Base-by-base conservation (phyloP, 495 filamentous ascomycete genomes). In the Penicillium coprophilum region DNA sequence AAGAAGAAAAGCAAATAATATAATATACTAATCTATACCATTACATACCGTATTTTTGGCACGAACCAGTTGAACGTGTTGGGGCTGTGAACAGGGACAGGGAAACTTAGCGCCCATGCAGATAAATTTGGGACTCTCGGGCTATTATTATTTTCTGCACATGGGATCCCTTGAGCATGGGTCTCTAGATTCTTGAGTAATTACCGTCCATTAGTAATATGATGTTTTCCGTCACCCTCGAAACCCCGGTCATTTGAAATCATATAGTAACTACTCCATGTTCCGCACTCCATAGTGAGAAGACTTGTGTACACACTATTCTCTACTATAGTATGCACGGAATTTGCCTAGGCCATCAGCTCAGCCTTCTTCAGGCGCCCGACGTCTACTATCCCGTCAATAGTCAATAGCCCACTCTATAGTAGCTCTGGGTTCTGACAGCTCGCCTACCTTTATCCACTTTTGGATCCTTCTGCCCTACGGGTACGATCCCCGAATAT, bases 351-450 rank as follows among this genome's bases (percentile, higher is more conserved):
- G 15, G 31, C 27, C 27, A 39, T 52, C 24, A 41, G 50, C 50
- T 21, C 38, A 41, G 34, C 34, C 50, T 38, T 44, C 50, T 28
- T 59, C 46, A 59, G 57, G 57, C 57, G 50, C 41, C 56, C 57
- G 21, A 8, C 24, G 13, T 39, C 17, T 39, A 8, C 21, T n/a
- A 30, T 27, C 36, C 23, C 2, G 48, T 41, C 53, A 43, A 53
- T 44, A 59, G 44, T 43, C 34, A 9, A 38, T 17, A 17, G 4
- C n/a, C 34, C 34, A 38, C 15, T 36, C 34, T 36, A 36, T 36
- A 36, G 24, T 27, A 53, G 24, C 44, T 46, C 55, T 30, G 50
- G 36, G 36, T 52, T 52, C 50, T 52, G 50, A 52, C 50, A 41
- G 23, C 50, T 43, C 34, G 17, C 2, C 17, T 19, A 7, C 17